These are phyloP conservation scores for Zygosaccharomyces lentus DNA, from an alignment of 805 yeast species.

Conservation along the genomic window DNA sequence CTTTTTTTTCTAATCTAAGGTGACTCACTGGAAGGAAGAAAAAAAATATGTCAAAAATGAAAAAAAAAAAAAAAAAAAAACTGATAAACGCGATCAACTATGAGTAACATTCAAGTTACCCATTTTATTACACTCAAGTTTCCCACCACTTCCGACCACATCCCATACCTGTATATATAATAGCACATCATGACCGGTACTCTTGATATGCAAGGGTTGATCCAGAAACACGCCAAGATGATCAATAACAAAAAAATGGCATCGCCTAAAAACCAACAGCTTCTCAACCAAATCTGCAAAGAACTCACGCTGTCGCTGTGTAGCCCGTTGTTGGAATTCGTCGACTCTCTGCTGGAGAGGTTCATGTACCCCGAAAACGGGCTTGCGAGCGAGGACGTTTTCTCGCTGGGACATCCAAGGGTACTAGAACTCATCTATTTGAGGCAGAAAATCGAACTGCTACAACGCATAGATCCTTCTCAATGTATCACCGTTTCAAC, in stretches of 20 bases:
- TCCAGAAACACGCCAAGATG: conserved; percentile 8
- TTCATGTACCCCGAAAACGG: conserved; percentile 27
- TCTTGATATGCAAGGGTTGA: conserved; percentile 2
- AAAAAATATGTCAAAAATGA: not conserved
- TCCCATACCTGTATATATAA: not conserved
- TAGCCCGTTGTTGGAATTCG: conserved; percentile 26
- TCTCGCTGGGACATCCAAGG: conserved; percentile 26
- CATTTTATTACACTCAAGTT: not conserved
- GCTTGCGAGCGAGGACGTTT: conserved; percentile 3
- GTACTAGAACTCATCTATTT: conserved; percentile 23
- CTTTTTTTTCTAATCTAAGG: not conserved
- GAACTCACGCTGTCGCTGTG: conserved; percentile 20
- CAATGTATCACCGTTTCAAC: conserved; percentile 3
- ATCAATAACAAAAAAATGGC: conserved; percentile 10
- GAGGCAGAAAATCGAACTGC: conserved; percentile 17
- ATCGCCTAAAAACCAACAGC: conserved; percentile 11
- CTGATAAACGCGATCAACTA: not conserved
- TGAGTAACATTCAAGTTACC: conserved; percentile 3
- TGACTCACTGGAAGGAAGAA: not conserved
- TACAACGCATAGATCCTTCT: conserved; percentile 5
- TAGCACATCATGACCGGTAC: conserved; percentile 11
- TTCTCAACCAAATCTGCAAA: conserved; percentile 11
- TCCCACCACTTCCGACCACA: not conserved
- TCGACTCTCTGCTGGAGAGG: conserved; percentile 25
- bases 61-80: conserved; percentile 1